Conservation (phyloP, 352 stramenopile genomes). For the Globisporangium acanthophoron region DNA sequence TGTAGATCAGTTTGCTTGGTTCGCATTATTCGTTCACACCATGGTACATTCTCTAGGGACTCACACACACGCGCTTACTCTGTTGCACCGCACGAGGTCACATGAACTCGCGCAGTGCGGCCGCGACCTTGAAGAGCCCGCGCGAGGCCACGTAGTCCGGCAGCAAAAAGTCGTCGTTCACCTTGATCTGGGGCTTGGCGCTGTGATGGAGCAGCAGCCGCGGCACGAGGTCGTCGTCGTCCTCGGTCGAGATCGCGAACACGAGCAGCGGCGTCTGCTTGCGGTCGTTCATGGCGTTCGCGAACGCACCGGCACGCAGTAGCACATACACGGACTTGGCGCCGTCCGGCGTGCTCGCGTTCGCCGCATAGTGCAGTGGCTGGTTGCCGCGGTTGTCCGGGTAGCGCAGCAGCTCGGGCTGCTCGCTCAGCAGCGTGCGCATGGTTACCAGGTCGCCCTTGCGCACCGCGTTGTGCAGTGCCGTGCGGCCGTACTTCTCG, state of each 20-base stretch:
- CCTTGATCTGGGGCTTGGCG: constrained; percentile 37
- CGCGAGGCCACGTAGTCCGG: constrained; percentile 35
- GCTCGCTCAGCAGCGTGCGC: constrained; percentile 20
- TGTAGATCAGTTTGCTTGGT: too few species aligned
- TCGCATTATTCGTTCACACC: too few species aligned
- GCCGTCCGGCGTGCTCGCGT: constrained; percentile 23
- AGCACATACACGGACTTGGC: constrained; percentile 37
- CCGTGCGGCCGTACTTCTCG: constrained; percentile 38
- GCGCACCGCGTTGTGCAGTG: constrained; percentile 45
- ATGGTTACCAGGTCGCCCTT: constrained; percentile 39
- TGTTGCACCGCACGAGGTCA: constrained; percentile 6
- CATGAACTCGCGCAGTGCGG: constrained; percentile 47
- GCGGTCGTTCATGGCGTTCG: constrained; percentile 47
- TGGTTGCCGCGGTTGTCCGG: constrained; percentile 49
- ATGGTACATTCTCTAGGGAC: constrained; percentile 3
- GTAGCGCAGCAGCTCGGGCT: constrained; percentile 31
- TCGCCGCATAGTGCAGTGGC: constrained; percentile 54
- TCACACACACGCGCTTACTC: too few species aligned
- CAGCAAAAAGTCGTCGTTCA: constrained; percentile 40
- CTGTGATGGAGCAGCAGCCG: constrained; percentile 48
- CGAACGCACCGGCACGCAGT: constrained; percentile 38
- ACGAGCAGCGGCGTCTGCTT: constrained; percentile 47
- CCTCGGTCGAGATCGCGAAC: constrained; percentile 46
- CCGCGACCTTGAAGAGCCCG: constrained; percentile 37
- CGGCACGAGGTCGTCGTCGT: constrained; percentile 39